Percentiles rank a stretch among this genome's conserved stretches.
Evolutionary conservation across 352 stramenopile genomes (phyloP).

Genomic region (Phytopythium ostracodes): DNA sequence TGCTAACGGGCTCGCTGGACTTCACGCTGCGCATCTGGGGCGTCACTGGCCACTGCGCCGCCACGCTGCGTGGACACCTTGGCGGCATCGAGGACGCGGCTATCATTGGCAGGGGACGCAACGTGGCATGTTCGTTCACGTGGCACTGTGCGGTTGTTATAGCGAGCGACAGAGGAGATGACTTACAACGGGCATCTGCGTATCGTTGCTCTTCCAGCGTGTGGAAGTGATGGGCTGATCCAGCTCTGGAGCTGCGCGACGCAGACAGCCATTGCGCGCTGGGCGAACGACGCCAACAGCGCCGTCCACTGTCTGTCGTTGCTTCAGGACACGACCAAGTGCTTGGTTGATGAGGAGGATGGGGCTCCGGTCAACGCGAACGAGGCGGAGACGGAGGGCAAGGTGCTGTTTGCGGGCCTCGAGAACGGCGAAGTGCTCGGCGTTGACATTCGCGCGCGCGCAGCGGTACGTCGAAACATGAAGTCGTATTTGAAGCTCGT

Average conservation of each 20-base stretch:
- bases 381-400: conserved; percentile 58
- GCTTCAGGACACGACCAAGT: conserved; percentile 26
- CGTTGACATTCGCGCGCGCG: conserved; percentile 48
- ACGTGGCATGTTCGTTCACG: conserved; percentile 58
- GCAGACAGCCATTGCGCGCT: conserved; percentile 51
- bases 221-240: conserved; percentile 52
- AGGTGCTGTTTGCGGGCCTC: conserved; percentile 58
- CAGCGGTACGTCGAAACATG: conserved; percentile 23
- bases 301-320: conserved; percentile 47
- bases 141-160: not conserved
- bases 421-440: conserved; percentile 56
- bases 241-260: conserved; percentile 63
- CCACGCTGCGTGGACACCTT: conserved; percentile 51
- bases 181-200: too few species aligned
- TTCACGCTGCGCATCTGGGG: conserved; percentile 75
- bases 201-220: conserved; percentile 43
- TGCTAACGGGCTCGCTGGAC: conserved; percentile 68
- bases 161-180: too few species aligned
- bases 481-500: not conserved
- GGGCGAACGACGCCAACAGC: conserved; percentile 54
- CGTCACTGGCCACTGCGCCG: conserved; percentile 41
- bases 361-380: conserved; percentile 10
- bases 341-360: conserved; percentile 8
- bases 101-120: conserved; percentile 59
- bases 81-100: conserved; percentile 53